These are phyloP conservation scores for Akanthomyces dipterigenus DNA, from an alignment of 2,329 filamentous ascomycete genomes.

Conservation along the genomic window DNA sequence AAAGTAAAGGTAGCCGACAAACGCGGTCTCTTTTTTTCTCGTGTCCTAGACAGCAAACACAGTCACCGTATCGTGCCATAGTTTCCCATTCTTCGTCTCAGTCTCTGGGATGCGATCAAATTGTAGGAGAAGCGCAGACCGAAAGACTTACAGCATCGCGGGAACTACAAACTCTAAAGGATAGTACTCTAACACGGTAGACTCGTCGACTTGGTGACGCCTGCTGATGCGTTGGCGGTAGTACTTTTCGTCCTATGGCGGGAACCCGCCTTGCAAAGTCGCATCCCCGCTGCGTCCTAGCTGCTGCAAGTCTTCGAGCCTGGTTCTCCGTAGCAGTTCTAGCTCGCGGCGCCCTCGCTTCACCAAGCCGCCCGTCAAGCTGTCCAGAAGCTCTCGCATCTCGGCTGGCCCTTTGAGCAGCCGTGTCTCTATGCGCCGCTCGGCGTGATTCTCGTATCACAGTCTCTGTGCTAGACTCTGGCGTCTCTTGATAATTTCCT, in stretches of 20 bases:
- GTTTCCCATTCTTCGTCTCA: slow-evolving; percentile 43
- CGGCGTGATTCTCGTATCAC: slow-evolving; percentile 47
- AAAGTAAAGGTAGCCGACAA: slow-evolving; percentile 53
- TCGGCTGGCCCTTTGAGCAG: slow-evolving; percentile 49
- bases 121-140: slow-evolving; percentile 18
- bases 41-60: background rate
- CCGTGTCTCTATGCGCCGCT: slow-evolving; percentile 47
- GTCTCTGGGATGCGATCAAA: slow-evolving; percentile 30
- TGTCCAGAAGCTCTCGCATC: slow-evolving; percentile 23
- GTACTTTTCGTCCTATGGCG: slow-evolving; percentile 24
- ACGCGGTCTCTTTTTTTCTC: slow-evolving; percentile 30
- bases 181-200: slow-evolving; percentile 48
- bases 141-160: slow-evolving; percentile 48
- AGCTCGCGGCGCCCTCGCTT: background rate
- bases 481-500: slow-evolving; percentile 47
- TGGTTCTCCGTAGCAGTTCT: no score
- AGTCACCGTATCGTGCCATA: background rate
- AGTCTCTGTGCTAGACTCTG: slow-evolving; percentile 43
- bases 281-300: background rate
- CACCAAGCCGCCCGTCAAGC: background rate
- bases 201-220: slow-evolving; percentile 46
- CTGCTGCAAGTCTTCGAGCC: no score
- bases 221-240: slow-evolving; percentile 47
- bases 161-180: slow-evolving; percentile 44
- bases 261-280: background rate